Evolutionary conservation across 768 basidiomycete species (phyloP), one percentile per base, ranked within the genome.

Genomic region (Agaricus sinodeliciosus): DNA sequence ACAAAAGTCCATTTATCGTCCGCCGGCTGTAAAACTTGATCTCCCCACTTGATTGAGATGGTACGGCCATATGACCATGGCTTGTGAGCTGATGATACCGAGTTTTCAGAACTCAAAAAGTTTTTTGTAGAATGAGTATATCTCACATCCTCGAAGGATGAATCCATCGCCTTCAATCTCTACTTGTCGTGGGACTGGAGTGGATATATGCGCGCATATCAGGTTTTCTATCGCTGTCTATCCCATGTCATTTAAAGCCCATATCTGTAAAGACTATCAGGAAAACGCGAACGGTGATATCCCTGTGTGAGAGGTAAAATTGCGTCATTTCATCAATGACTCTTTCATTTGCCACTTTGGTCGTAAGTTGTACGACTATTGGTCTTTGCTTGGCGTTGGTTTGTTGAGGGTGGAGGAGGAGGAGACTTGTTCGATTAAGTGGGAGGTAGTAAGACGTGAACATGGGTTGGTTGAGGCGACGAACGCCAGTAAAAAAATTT

Each of bases 151-250:
- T 35, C 57, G 60, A 46, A 72, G 53, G 1, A 54, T 34, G 26
- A 67, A 72, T 12, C 63, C 64, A 0, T 60, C 52, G 1, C 70
- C 71, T 31, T 65, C 62, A 16, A 74, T 56, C 6, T 55, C 54
- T 6, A 72, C 43, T 19, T 58, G 53, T 22, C 43, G 47, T 1
- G 70, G 71, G 3, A 72, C 53, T 2, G 66, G 58, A 13, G 57
- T 55, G 16, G 55, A 43, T 55, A 68, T 62, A 62, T 71, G 67
- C 47, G 66, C 65, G 46, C 59, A 53, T 3, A 71, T 42, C 3
- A 71, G 49, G 42, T 60, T 67, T 55, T 70, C 71, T 6, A 72
- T 59, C 2, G 63, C 71, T 57, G 60, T 63, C 71, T 74, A 48
- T 13, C 3, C 5, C 18, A 22, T 12, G 19, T 37, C 9, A 48